Evolutionary conservation across 2,329 filamentous ascomycete species (phyloP), one percentile per base, ranked within the genome.

Genomic region (Rugonectria rugulosa): DNA sequence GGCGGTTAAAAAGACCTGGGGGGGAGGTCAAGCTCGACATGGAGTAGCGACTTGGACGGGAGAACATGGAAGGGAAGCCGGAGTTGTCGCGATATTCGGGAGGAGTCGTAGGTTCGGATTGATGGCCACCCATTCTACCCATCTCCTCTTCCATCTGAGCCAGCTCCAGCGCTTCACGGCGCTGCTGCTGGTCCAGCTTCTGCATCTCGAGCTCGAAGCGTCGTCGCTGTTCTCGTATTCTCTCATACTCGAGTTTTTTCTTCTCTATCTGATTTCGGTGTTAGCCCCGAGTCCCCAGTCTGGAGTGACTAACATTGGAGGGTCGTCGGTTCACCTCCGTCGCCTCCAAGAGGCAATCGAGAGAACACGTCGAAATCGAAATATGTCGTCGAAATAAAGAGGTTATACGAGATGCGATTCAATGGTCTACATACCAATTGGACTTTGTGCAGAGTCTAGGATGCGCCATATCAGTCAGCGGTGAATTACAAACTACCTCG

Each of bases 71-170:
- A 52, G 90, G 87, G 68, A 96, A 94, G 37, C 88, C 88, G 59
- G 85, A 80, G 54, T 77, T 86, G 62, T 96, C 92, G 66, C 88
- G 88, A 73, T 95, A 94, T 73, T 98, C 95, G 26, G 95, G 95
- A 19, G 95, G 95, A 19, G 95, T 99, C 2, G 95, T 97, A 14
- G 95, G 95, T 76, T 98, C 94, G 66, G 91, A 97, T 71, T 96
- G 91, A 68, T 93, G 90, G 49, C 90, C 90, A 57, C 86, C 81
- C 59, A 81, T 75, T 67, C 81, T 72, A 55, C 81, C 81, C 53
- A 96, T 82, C 65, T 95, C 90, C 65, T 92, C 88, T 68, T 92
- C 89, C 78, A 98, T 90, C 72, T 91, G 88, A 54, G 89, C 87
- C 67, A 96, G 87, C 70, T 97, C 92, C 66, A 89, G 85, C 71